Percentiles rank a stretch among this genome's conserved stretches.
Evolutionary conservation across 2,329 filamentous ascomycete genomes (phyloP).

Genomic region (Colletotrichum truncatum): DNA sequence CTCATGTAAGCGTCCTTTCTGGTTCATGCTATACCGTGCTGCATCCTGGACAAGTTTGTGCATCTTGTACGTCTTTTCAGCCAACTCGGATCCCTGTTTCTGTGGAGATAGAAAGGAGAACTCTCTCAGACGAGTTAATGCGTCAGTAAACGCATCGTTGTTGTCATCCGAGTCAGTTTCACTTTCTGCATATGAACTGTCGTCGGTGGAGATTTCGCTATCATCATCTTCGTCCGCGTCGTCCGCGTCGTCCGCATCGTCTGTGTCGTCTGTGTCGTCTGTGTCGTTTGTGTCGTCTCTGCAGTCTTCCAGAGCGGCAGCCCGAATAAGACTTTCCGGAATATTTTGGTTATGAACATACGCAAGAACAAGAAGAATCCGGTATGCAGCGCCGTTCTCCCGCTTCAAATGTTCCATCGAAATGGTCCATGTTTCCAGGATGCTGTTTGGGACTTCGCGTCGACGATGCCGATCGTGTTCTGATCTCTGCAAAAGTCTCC

Average conservation of each 20-base stretch:
- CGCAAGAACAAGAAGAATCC: constrained; percentile 40
- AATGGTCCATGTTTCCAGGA: constrained; percentile 44
- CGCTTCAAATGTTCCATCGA: constrained; percentile 41
- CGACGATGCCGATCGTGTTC: constrained; percentile 39
- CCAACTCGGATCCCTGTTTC: no score
- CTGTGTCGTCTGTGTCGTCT: background rate
- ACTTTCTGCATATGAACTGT: no score
- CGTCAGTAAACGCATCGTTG: no score
- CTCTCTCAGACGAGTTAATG: constrained; percentile 39
- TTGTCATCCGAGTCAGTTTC: no score
- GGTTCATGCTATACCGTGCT: no score
- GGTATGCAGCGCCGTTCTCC: constrained; percentile 38
- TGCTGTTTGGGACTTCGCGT: constrained; percentile 39
- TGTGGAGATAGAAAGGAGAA: constrained; percentile 48
- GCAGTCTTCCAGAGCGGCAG: constrained; percentile 38
- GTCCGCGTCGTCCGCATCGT: background rate
- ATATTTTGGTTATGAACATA: constrained; percentile 45
- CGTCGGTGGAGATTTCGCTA: no score
- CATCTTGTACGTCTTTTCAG: background rate
- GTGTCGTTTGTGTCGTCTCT: background rate
- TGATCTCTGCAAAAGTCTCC: constrained; percentile 32
- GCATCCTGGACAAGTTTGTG: background rate
- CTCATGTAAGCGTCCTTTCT: no score
- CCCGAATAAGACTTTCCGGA: no score
- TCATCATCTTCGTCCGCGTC: no score